Percentiles rank a stretch among this genome's conserved stretches.
These are phyloP conservation scores for Nicotiana tabacum DNA, from an alignment of 257 asterid species.

Conservation along the genomic window DNA sequence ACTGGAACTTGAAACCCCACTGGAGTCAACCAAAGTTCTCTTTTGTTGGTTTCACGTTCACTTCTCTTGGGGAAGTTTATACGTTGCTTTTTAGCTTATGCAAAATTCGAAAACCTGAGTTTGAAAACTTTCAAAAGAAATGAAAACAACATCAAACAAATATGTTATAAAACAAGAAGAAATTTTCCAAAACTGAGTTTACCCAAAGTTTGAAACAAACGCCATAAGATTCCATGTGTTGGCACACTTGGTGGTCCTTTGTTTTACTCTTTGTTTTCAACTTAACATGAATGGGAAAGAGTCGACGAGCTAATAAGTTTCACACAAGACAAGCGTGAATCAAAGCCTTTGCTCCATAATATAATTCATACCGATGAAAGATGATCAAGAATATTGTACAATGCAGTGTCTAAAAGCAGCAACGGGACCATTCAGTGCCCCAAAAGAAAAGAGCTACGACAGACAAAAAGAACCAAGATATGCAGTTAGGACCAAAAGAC, in stretches of 20 bases:
- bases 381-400: not conserved
- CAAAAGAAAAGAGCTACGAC: not conserved
- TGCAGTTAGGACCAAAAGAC: not conserved
- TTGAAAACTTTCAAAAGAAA: not conserved
- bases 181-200: not conserved
- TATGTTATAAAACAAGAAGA: too few relatives aligned
- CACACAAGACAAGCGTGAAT: not conserved
- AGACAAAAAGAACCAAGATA: not conserved
- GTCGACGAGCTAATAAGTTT: not conserved
- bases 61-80: not conserved
- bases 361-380: not conserved
- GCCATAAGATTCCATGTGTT: not conserved
- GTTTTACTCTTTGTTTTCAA: not conserved
- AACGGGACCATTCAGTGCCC: not conserved
- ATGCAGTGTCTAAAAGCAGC: not conserved
- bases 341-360: not conserved
- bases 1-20: not conserved
- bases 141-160: not conserved
- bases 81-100: not conserved
- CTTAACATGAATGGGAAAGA: not conserved
- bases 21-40: not conserved
- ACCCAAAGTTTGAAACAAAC: not conserved
- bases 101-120: not conserved
- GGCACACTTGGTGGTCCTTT: not conserved
- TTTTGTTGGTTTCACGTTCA: not conserved